Conservation (phyloP, 805 yeast genomes). For the Myxozyma neglecta region DNA sequence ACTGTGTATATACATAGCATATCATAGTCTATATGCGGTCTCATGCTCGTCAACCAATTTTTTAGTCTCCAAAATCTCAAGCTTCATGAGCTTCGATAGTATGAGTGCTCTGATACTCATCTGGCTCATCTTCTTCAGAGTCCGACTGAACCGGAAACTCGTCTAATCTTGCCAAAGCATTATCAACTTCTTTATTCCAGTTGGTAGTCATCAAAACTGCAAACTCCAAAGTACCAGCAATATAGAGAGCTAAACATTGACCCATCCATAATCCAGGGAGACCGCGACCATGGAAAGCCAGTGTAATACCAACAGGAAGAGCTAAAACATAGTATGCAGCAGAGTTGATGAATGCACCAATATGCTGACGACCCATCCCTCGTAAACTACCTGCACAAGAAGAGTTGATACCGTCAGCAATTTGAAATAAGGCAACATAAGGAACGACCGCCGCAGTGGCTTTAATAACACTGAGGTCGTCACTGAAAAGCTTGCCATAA, state of each 20-base stretch:
- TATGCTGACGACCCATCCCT: conserved; percentile 72
- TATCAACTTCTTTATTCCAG: conserved; percentile 32
- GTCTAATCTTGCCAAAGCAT: conserved; percentile 31
- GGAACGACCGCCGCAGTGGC: conserved; percentile 61
- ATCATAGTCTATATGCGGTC: not conserved
- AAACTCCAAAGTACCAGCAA: conserved; percentile 33
- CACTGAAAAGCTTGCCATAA: conserved; percentile 61
- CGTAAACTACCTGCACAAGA: conserved; percentile 72
- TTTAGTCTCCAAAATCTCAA: not conserved
- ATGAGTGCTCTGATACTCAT: conserved; percentile 13
- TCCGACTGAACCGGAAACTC: conserved; percentile 13
- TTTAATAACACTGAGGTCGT: conserved; percentile 56
- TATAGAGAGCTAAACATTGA: conserved; percentile 48
- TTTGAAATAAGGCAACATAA: conserved; percentile 61
- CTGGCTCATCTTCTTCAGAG: conserved; percentile 16
- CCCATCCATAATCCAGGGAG: conserved; percentile 73
- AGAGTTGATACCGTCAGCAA: conserved; percentile 69
- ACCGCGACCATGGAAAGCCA: conserved; percentile 55
- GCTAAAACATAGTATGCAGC: conserved; percentile 71
- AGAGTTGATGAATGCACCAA: conserved; percentile 70
- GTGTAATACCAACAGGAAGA: conserved; percentile 60
- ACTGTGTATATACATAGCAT: not conserved
- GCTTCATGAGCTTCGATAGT: not conserved
- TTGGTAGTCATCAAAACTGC: conserved; percentile 29
- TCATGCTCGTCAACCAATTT: no score